Base-by-base conservation (phyloP, 2,329 filamentous ascomycete species). In the Clarireedia homoeocarpa region DNA sequence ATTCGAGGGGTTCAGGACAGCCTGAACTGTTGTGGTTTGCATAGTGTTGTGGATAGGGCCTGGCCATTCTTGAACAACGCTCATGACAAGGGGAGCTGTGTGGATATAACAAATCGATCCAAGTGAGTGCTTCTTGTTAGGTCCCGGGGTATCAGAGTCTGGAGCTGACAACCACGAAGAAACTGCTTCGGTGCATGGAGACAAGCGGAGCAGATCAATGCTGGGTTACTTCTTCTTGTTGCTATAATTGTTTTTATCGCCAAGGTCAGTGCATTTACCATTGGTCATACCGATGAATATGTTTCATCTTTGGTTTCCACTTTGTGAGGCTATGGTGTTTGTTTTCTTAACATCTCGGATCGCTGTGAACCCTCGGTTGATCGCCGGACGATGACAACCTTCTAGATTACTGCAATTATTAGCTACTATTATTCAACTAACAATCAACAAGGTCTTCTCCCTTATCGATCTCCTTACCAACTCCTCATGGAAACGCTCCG, bases 21-120 rank as follows among this genome's bases (percentile, higher is more conserved):
- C 0, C 77, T 88, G 34, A 66, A 77, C 6, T 90, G 86, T 71
- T 90, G 86, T 62, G 86, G 86, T 0, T 73, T 88, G 36, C 75
- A 75, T 55, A 77, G 73, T 4, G 66, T 81, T 27, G 69, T 66
- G 30, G 84, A 90, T 64, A 80, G 78, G 61, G 78, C 80, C 0
- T 88, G 78, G 73, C 86, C 86, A 0, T 88, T 86, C 57, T 73
- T n/a, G 17, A 15, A 34, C 14, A 20, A 53, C 24, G 40, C 17
- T 4, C 23, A 47, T 17, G 40, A 6, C 12, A 4, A 40, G 27
- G 54, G 54, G 17, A 53, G 38, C 7, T 64, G 62, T 50, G 47
- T 52, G 10, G 34, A 53, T 14, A 42, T 45, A 23, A 62, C 54
- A 15, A 20, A 51, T 23, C 51, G 61, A 24, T 53, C 39, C 5